Conservation (phyloP, 169 alveolate genomes). For the Neospora caninum region DNA sequence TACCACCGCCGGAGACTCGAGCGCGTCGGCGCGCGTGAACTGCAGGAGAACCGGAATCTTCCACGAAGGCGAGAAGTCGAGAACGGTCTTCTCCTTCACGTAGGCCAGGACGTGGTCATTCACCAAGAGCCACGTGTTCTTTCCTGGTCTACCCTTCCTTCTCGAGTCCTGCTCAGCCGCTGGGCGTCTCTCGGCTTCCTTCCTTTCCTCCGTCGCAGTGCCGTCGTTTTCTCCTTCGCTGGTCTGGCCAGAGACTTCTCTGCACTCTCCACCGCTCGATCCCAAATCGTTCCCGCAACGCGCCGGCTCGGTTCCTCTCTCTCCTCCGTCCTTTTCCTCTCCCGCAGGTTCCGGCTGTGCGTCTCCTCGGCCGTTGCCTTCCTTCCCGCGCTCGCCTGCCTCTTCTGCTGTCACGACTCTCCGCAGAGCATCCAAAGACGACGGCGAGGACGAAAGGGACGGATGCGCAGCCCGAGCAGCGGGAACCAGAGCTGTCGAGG, state of each 20-base stretch:
- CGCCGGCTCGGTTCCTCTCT: too few relatives aligned
- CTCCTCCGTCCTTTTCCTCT: too few relatives aligned
- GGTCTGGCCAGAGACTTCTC: not conserved
- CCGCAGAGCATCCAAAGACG: too few relatives aligned
- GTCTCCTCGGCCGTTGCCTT: too few relatives aligned
- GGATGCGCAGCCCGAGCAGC: too few relatives aligned
- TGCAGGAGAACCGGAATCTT: conserved; percentile 26
- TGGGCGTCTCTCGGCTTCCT: not conserved
- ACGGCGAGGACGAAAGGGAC: too few relatives aligned
- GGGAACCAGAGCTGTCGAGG: too few relatives aligned
- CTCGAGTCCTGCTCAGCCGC: not conserved
- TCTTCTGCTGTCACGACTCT: too few relatives aligned
- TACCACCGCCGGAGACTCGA: not conserved
- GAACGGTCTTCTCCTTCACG: conserved; percentile 16
- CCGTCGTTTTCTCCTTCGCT: not conserved
- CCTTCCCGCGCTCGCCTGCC: too few relatives aligned
- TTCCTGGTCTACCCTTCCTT: not conserved
- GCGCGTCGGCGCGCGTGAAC: conserved; percentile 32
- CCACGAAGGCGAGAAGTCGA: conserved; percentile 43
- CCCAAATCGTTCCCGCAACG: too few relatives aligned
- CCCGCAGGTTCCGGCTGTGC: too few relatives aligned
- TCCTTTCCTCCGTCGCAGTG: not conserved
- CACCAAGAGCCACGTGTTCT: conserved; percentile 7
- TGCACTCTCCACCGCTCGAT: too few relatives aligned
- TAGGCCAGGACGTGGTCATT: conserved; percentile 52